phyloP scores from a whole-genome alignment of 2,329 filamentous ascomycete genomes.

The Metarhizium humberi region DNA sequence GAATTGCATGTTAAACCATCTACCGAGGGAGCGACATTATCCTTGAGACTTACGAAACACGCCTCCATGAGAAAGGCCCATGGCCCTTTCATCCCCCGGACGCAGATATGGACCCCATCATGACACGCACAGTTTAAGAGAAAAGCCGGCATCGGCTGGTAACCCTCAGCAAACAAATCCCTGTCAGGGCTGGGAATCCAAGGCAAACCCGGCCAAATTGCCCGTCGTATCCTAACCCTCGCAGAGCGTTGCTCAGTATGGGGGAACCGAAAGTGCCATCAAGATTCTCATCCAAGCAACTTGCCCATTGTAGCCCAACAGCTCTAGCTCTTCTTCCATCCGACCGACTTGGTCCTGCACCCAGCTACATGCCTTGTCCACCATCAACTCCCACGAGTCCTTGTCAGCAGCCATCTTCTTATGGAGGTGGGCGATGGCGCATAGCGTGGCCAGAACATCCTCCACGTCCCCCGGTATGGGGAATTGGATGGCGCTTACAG shows the following conservation, averaged over 20 bases:
- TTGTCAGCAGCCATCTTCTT: slow-evolving; percentile 29
- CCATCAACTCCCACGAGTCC: slow-evolving; percentile 56
- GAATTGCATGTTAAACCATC: no score
- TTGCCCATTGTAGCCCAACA: neutral
- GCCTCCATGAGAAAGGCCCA: no score
- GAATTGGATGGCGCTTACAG: neutral
- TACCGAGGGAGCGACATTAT: no score
- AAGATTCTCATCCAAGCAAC: neutral
- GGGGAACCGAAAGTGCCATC: neutral
- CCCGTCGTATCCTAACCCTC: neutral
- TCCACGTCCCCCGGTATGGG: neutral
- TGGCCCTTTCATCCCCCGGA: no score
- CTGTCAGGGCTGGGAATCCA: neutral
- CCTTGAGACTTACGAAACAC: no score
- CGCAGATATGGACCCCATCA: no score
- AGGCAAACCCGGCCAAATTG: neutral
- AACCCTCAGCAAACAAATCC: neutral
- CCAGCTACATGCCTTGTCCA: slow-evolving; percentile 49
- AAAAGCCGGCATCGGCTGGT: neutral
- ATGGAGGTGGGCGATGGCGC: slow-evolving; percentile 29
- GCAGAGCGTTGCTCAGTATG: no score
- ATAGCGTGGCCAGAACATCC: slow-evolving; percentile 18
- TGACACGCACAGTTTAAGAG: no score
- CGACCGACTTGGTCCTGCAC: slow-evolving; percentile 18
- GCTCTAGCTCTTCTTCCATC: slow-evolving; percentile 9